Base-by-base conservation (phyloP, 2,329 filamentous ascomycete species). In the Cladosporium sp. region DNA sequence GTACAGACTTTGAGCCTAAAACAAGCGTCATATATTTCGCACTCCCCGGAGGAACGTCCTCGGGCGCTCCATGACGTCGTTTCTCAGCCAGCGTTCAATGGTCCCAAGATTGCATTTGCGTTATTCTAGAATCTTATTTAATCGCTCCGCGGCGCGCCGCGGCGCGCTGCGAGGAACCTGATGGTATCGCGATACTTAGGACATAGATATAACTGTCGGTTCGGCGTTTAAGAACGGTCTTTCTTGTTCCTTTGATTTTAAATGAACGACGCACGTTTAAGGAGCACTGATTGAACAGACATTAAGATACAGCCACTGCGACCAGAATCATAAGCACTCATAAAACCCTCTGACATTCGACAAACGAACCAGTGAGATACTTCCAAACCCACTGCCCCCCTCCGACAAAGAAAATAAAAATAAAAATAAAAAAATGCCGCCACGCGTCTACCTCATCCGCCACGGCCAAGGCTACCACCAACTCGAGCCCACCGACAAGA, bases 381-480 rank as follows among this genome's bases (percentile, higher is more conserved):
- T 4, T 50, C 21, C 46, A 26, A 23, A 23, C 16, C 23, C 18
- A 29, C 23, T 18, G 14, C 16, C 49, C 21, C 18, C 7, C 40
- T 52, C 53, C 23, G 37, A 8, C 1, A 49, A 55, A 16, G 33
- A 55, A 10, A 65, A 8, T 1, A 49, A 55, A 16, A 49, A 55
- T n/a, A n/a, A n/a, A n/a, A n/a, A 8, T 1, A 49, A 55, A 16
- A 49, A 55, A 10, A 65, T 65, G 62, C 21, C 62, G 5, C 53
- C 53, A 40, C 67, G 44, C 26, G 49, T 71, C 37, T 70, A 70
- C 52, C 66, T 72, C 35, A 64, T 72, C 50, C 69, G 70, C 53
- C 70, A 72, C 58, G 69, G 62, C 35, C 62, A 70, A 68, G 70
- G 70, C 29, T 63, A 63, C 49, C 69, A 71, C 58, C 60, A 68